A percentile compares a stretch with the other conserved stretches of the same genome.
phyloP scores from a whole-genome alignment of 257 asterid species.

The Penstemon davidsonii region DNA sequence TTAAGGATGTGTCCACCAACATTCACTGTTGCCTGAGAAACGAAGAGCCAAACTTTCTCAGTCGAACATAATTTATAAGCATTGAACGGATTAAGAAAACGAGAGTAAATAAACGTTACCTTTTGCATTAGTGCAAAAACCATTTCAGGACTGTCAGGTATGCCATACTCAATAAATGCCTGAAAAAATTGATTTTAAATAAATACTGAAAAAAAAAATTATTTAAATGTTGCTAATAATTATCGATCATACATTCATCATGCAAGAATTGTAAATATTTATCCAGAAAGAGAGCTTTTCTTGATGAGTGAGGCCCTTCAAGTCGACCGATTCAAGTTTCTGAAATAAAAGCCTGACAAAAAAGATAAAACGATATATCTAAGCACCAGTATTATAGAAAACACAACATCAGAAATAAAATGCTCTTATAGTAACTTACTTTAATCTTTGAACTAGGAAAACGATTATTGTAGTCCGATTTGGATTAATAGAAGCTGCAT shows the following conservation, averaged over 20 bases:
- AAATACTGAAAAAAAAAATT: neutral
- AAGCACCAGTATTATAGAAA: slow-evolving; percentile 20
- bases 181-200: slow-evolving; percentile 28
- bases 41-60: slow-evolving; percentile 14
- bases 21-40: slow-evolving; percentile 66
- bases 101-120: slow-evolving; percentile 38
- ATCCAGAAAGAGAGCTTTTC: slow-evolving; percentile 97
- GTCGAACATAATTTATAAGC: neutral
- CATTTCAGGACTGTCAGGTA: slow-evolving; percentile 66
- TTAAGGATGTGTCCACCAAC: slow-evolving; percentile 70
- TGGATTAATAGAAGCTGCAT: slow-evolving; percentile 59
- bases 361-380: slow-evolving; percentile 14
- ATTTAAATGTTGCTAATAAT: neutral
- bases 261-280: slow-evolving; percentile 87
- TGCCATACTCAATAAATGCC: slow-evolving; percentile 78
- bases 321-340: slow-evolving; percentile 58
- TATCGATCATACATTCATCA: slow-evolving; percentile 71
- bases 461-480: slow-evolving; percentile 56
- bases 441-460: slow-evolving; percentile 65
- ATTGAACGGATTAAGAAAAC: too few species aligned
- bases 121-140: slow-evolving; percentile 73
- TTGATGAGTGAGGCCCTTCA: slow-evolving; percentile 74
- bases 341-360: slow-evolving; percentile 59
- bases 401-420: neutral
- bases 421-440: slow-evolving; percentile 39